Base-by-base conservation (phyloP, 495 filamentous ascomycete species). In the Lepidopterella palustris region DNA sequence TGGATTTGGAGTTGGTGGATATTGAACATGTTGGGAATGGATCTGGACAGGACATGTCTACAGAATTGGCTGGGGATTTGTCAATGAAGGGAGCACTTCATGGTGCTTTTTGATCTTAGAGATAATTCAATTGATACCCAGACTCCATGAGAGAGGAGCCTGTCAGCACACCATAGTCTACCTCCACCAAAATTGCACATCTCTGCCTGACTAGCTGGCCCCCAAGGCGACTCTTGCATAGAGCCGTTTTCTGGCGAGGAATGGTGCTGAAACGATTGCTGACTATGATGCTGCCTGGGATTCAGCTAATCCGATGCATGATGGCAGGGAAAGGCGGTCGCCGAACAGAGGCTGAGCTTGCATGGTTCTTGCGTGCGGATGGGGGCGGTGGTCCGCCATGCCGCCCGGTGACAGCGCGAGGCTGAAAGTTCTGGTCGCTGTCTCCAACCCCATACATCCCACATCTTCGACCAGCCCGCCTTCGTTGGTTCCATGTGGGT, bases 401-500 rank as follows among this genome's bases (percentile, higher is more conserved):
- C n/a, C n/a, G n/a, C n/a, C n/a, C n/a, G n/a, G n/a, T 15, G 31
- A 15, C 31, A 15, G 31, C 31, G 31, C 15, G 56, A 51, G 56
- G 45, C 45, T 39, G 42, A 21, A 3, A 40, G 26, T 29, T 2
- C 26, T n/a, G 23, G 23, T 35, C 15, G 31, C 31, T 35, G 31
- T 15, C 31, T 35, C 15, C 31, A 35, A 6, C 31, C 31, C 31
- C 31, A 35, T 35, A 35, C 45, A 11, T 10, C 45, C 45, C 45
- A 21, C 45, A 49, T 21, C 21, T 24, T 49, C 45, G n/a, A 18
- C 42, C n/a, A n/a, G 55, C 11, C 35, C 15, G 55, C 55, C 23
- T 26, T 26, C n/a, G 42, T 11, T 6, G 23, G 26, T 25, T 27
- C 55, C 45, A 60, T 60, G 58, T 60, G 48, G 57, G 24, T 53